Base-by-base conservation (phyloP, 306 rosid species). In the Cucurbita argyrosperma region DNA sequence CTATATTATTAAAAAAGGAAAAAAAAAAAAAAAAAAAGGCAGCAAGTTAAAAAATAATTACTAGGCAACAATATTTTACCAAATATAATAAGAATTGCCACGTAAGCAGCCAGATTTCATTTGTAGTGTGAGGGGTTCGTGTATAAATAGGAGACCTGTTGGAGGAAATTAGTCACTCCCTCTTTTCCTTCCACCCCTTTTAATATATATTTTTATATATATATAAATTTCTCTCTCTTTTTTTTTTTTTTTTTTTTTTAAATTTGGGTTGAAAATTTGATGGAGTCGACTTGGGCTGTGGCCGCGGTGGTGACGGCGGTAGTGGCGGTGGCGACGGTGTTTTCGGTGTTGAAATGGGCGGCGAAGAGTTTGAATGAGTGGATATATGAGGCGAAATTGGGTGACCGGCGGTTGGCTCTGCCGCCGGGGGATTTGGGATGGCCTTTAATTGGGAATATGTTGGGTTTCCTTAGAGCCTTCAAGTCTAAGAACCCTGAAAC, bases 361-460 rank as follows among this genome's bases (percentile, higher is more conserved):
- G 80, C 83, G 16, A 79, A 79, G 81, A 87, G 79, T 54, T 47
- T 83, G 45, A 87, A 87, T 43, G 85, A 79, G 49, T 87, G 92
- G 92, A 75, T 79, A 66, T 76, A 87, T 56, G 84, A 77, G 45
- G 61, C 80, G 0, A 74, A 76, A 10, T 14, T 72, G 14, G 75
- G 81, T 4, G 42, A 58, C 8, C 76, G 58, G 45, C 76, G 65
- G 73, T 1, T 10, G 23, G 46, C 81, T 72, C 77, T 84, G 10
- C 88, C 88, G 54, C 88, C 88, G 1, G 88, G 88, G 19, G 85
- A 84, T 30, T 50, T 81, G 85, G 88, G 88, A 0, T 84, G 81
- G 88, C 88, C 88, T 43, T 58, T 84, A 1, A 62, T 84, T 21
- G 88, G 83, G 26, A 84, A 84, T 47, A 81, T 82, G 80, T 56